Conservation (phyloP, 495 filamentous ascomycete genomes). For the Penicillium mononematosum region DNA sequence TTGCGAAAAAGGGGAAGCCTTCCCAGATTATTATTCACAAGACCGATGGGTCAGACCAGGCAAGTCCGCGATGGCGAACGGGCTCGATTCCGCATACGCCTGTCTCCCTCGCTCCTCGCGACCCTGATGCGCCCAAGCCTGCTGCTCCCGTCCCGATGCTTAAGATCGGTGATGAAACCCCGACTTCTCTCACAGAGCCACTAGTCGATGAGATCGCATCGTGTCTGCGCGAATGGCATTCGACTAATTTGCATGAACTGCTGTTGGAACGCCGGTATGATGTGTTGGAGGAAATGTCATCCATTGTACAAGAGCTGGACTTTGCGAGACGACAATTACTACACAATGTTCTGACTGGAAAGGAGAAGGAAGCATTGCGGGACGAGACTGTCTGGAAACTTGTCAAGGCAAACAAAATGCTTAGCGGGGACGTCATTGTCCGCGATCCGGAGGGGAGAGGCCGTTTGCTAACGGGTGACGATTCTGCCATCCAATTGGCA, state of each 20-base stretch:
- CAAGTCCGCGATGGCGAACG: constrained; percentile 32
- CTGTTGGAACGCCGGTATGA: constrained; percentile 77
- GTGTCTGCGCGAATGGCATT: constrained; percentile 96
- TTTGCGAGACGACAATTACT: constrained; percentile 82
- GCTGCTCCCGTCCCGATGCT: constrained; percentile 94
- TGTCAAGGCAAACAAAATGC: constrained; percentile 87
- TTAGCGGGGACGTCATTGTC: constrained; percentile 89
- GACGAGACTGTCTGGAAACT: constrained; percentile 93
- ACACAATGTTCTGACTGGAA: constrained; percentile 84
- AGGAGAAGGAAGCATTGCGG: constrained; percentile 72
- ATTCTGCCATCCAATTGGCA: constrained; percentile 89
- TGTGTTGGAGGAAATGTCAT: constrained; percentile 75
- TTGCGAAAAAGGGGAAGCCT: constrained; percentile 44
- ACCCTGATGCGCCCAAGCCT: constrained; percentile 66
- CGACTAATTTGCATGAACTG: constrained; percentile 93
- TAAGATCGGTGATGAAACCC: constrained; percentile 94
- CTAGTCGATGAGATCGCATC: constrained; percentile 97
- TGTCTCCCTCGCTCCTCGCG: constrained; percentile 36
- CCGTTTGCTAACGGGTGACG: constrained; percentile 82
- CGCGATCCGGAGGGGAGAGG: constrained; percentile 81
- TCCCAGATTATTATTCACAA: constrained; percentile 44
- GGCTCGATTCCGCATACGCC: constrained; percentile 40
- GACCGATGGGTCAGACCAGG: constrained; percentile 34
- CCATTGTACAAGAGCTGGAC: constrained; percentile 76
- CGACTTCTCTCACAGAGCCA: constrained; percentile 82